Base-by-base conservation (phyloP, 1,284 basidiomycete genomes). In the Hypsizygus ulmarius region DNA sequence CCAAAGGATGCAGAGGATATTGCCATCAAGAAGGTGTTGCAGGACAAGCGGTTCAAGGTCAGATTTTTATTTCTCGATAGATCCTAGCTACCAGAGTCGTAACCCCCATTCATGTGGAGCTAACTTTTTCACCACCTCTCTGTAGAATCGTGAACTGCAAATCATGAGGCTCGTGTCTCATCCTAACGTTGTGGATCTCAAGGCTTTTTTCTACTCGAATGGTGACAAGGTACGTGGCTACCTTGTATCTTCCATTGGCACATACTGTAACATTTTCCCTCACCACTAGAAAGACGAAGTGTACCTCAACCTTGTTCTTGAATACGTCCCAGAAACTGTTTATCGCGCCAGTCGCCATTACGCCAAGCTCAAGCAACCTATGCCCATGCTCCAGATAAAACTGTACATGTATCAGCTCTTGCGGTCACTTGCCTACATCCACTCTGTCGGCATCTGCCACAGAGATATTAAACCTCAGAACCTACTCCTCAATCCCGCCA, bases 381-480 rank as follows among this genome's bases (percentile, higher is more conserved):
- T 99, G 93, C 96, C 96, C 21, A 97, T 95, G 85, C 84, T 97
- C 46, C 94, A 98, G 75, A 96, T 99, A 79, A 99, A 98, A 78
- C 73, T 97, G 62, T 94, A 94, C 74, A 93, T 93, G 90, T 96
- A 96, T 73, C 93, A 99, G 74, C 89, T 99, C 60, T 79, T 99
- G 59, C 92, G 96, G 52, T 97, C 94, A 33, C 78, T 99, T 56
- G 93, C 95, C 57, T 98, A 97, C 79, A 97, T 97, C 66, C 95
- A 98, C 69, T 97, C 93, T 32, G 90, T 98, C 60, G 94, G 95
- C 62, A 96, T 96, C 61, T 96, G 92, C 67, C 93, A 99, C 74
- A 91, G 96, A 64, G 96, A 99, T 71, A 99, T 99, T 80, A 99
- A 99, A 75, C 96, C 96, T 9, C 96, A 99, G 81, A 99, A 99